Evolutionary conservation across 352 stramenopile genomes (phyloP), one percentile per base, ranked within the genome.

Genomic region (Phytopythium delawarense): DNA sequence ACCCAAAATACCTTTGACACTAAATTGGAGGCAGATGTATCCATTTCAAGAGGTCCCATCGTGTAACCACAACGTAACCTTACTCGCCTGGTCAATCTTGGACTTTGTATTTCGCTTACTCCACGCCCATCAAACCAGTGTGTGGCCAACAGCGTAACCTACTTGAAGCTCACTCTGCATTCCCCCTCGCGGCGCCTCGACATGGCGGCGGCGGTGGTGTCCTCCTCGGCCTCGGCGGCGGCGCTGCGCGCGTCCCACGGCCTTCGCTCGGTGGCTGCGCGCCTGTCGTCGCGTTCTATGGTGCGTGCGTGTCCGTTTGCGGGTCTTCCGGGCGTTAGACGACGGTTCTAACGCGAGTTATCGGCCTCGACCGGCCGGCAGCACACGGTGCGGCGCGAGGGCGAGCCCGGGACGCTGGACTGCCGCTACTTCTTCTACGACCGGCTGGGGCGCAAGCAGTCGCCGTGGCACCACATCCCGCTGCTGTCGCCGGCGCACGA

Each of bases 401-500:
- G 89, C 32, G 69, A 87, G 34, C 64, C 70, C 0, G 87, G 82
- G 44, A 94, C 86, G 6, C 46, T 81, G 21, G 83, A 75, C 32
- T 97, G 84, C 64, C 86, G 86, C 49, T 96, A 92, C 73, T 92
- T 92, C 52, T 92, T 89, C 70, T 77, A 86, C 64, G 83, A 96
- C 73, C 56, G 74, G 45, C 66, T 80, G 28, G 87, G 81, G 5
- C 81, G 82, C 52, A 82, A 89, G 67, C 84, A 95, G 60, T 98
- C 91, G 21, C 91, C 91, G 16, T 98, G 93, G 93, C 93, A 98
- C 74, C 84, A 98, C 65, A 91, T 98, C 54, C 83, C 92, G 56
- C 79, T 98, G n/a, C 86, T 92, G 64, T 75, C 71, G 5, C 56
- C 73, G 21, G 57, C 63, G n/a, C 55, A 62, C 3, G 62, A 74